Base-by-base conservation (phyloP, 2,329 filamentous ascomycete genomes). In the Podosphaera aphanis region DNA sequence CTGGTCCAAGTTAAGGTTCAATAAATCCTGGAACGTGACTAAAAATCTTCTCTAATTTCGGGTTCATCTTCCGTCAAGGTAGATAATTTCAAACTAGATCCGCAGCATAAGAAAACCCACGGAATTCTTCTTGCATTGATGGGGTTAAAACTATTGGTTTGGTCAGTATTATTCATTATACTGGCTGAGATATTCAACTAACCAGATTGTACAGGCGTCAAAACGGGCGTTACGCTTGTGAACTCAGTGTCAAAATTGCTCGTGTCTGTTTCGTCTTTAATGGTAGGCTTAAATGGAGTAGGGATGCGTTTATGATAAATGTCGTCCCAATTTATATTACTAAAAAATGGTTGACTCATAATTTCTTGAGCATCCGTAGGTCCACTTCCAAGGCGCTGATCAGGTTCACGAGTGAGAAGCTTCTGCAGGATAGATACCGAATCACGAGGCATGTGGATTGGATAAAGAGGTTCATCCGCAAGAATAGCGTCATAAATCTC, bases 171-270 rank as follows among this genome's bases (percentile, higher is more conserved):
- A 6, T 19, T 5, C 5, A 7, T 23, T 5, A 10, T 19, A 35
- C 5, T 2, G 5, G 7, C 11, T 33, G n/a, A 41, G 36, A 44
- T 46, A 31, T 27, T n/a, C 19, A 45, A 69, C 81, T 67, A 80
- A 92, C 86, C 85, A 64, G 84, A 93, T 65, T 95, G 86, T 46
- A 98, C 90, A 44, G 90, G 90, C 25, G 90, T 98, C 54, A 98
- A 71, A 48, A 98, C 90, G 1, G 90, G 90, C 37, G 90, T 98
- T 46, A 98, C 90, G 59, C 88, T 95, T 1, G 90, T 98, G 61
- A 98, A 98, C 61, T 98, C 90, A 41, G 83, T 84, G 61, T 98
- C 90, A 62, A 98, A 98, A 66, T 98, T 98, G 70, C 86, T 94
- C n/a, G 90, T 98, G 66, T 98, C 90, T 38, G 90, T 94, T 7